Percentiles rank a stretch among this genome's conserved stretches.
These are phyloP conservation scores for Scheffersomyces illinoinensis DNA, from an alignment of 1,139 yeast genomes.

Conservation along the genomic window DNA sequence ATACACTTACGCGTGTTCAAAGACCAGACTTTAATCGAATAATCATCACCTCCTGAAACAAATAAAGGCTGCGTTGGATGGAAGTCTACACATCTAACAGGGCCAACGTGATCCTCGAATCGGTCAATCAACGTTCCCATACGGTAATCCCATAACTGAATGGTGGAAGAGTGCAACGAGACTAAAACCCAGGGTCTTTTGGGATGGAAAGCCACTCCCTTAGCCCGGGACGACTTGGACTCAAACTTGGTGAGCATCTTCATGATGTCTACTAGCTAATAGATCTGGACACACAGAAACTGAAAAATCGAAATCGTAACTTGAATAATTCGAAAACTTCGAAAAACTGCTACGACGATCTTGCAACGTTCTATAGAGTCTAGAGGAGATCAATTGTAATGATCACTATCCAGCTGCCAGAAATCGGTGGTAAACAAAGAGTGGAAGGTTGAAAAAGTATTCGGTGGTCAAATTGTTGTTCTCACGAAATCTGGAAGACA, in stretches of 20 bases:
- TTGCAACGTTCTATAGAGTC: not conserved
- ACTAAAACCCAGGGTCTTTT: conserved; percentile 96
- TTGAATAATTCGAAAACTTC: not conserved
- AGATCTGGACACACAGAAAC: conserved; percentile 18
- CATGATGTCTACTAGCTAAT: conserved; percentile 42
- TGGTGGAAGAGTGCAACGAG: conserved; percentile 90
- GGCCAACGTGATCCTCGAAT: conserved; percentile 98
- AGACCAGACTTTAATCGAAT: conserved; percentile 95
- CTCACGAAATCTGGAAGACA: not conserved
- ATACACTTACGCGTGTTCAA: conserved; percentile 86
- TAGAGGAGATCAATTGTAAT: not conserved
- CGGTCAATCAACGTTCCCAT: conserved; percentile 98
- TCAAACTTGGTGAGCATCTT: conserved; percentile 98
- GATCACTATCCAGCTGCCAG: not conserved
- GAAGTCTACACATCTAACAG: conserved; percentile 92
- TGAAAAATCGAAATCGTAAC: not conserved
- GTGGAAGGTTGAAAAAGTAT: not conserved
- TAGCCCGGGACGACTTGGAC: conserved; percentile 97
- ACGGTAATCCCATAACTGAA: conserved; percentile 98
- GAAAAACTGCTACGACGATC: not conserved
- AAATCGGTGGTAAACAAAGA: not conserved
- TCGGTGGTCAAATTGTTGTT: not conserved
- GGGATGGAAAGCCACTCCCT: conserved; percentile 98
- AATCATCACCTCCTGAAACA: conserved; percentile 97
- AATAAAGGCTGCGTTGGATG: conserved; percentile 98